phyloP scores from a whole-genome alignment of 805 yeast species.

The Schwanniomyces sp. region DNA sequence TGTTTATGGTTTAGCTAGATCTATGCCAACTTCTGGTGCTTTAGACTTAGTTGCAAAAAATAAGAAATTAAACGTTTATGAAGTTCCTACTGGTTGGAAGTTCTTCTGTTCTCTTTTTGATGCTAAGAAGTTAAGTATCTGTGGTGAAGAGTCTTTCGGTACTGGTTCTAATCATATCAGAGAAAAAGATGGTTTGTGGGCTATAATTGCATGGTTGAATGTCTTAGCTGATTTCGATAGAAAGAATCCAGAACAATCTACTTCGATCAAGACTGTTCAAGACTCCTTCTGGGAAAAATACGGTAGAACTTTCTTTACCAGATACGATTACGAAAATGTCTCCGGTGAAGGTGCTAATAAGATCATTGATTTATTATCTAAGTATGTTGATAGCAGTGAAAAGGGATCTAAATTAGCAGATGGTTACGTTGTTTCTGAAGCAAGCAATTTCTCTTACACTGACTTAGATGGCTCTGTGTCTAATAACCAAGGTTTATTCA shows the following conservation, averaged over 20 bases:
- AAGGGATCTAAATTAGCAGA: conserved; percentile 51
- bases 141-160: conserved; percentile 98
- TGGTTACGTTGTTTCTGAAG: conserved; percentile 61
- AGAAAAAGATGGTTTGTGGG: conserved; percentile 98
- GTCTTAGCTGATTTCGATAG: conserved; percentile 82
- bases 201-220: conserved; percentile 94
- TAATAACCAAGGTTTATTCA: conserved; percentile 80
- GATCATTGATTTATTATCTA: conserved; percentile 51
- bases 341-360: conserved; percentile 70
- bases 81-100: conserved; percentile 99
- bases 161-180: conserved; percentile 97
- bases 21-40: conserved; percentile 97
- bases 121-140: conserved; percentile 87
- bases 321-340: conserved; percentile 91
- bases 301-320: conserved; percentile 95
- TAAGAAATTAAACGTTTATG: conserved; percentile 75
- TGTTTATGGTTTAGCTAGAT: conserved; percentile 89
- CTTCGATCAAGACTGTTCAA: conserved; percentile 80
- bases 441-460: conserved; percentile 88
- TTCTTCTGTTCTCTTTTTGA: conserved; percentile 95
- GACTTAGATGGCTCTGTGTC: conserved; percentile 94
- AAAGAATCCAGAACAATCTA: conserved; percentile 52
- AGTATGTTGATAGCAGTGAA: conserved; percentile 26
- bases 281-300: conserved; percentile 83
- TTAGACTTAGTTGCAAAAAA: conserved; percentile 85